Evolutionary conservation across 108 stramenopile species (phyloP).

Genomic region (Cyclostephanos tholiformis): DNA sequence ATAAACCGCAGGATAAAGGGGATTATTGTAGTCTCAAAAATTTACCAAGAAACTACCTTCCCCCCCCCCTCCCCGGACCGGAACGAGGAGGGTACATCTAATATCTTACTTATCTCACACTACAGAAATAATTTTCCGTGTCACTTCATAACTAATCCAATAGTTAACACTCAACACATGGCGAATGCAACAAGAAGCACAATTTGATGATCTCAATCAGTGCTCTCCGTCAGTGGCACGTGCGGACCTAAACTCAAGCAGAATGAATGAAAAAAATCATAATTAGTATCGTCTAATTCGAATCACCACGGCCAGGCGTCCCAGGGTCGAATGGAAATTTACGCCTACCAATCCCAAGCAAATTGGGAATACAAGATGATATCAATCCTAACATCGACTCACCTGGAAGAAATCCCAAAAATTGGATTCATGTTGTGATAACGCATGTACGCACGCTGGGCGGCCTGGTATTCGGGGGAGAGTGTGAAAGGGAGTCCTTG

Average conservation of each 20-base stretch:
- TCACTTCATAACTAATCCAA: neutral
- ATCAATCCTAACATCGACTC: neutral
- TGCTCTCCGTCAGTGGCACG: slow-evolving; percentile 45
- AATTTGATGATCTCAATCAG: slow-evolving; percentile 49
- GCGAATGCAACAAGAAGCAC: neutral
- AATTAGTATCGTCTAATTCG: neutral
- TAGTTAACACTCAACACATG: neutral
- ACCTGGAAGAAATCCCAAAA: slow-evolving; percentile 81
- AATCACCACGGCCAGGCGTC: neutral
- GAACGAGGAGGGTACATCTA: too few relatives aligned
- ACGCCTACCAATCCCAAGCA: neutral
- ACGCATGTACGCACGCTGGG: slow-evolving; percentile 90
- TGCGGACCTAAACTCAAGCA: slow-evolving; percentile 25
- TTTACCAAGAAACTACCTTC: neutral
- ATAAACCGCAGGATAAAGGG: neutral
- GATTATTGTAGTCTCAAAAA: neutral
- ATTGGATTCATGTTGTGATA: slow-evolving; percentile 95
- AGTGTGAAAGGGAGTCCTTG: slow-evolving; percentile 76
- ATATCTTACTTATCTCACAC: slow-evolving; percentile 14
- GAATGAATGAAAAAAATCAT: neutral
- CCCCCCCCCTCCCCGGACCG: neutral
- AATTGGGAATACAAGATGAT: neutral
- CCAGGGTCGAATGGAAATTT: neutral
- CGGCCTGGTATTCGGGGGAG: slow-evolving; percentile 82
- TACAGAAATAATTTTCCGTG: slow-evolving; percentile 1